Conservation (phyloP, 768 basidiomycete genomes). For the Lactarius deliciosus region DNA sequence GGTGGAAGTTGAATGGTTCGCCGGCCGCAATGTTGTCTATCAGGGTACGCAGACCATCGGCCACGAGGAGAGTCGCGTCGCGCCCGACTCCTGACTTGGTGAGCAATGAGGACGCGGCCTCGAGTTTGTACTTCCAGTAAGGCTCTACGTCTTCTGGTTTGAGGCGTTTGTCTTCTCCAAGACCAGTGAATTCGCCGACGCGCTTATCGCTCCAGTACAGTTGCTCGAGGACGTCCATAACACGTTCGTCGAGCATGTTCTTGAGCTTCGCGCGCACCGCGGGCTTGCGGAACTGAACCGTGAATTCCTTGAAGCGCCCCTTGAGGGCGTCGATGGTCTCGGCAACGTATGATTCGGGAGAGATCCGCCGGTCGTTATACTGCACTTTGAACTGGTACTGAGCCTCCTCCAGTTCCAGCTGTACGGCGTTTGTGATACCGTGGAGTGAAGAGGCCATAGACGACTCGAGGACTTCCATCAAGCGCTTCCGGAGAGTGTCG, state of each 20-base stretch:
- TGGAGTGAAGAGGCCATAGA: conserved; percentile 97
- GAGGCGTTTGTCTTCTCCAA: conserved; percentile 69
- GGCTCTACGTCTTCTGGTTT: conserved; percentile 77
- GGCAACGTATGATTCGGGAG: conserved; percentile 95
- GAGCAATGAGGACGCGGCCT: conserved; percentile 87
- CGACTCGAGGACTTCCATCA: conserved; percentile 97
- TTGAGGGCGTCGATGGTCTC: conserved; percentile 96
- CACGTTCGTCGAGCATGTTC: conserved; percentile 90
- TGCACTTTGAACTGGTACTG: conserved; percentile 99
- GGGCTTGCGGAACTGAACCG: conserved; percentile 83
- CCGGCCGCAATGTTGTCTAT: conserved; percentile 87
- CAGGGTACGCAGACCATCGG: conserved; percentile 85
- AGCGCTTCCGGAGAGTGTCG: conserved; percentile 79
- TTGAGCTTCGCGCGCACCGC: conserved; percentile 88
- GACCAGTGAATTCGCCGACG: conserved; percentile 64
- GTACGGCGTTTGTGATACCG: conserved; percentile 95
- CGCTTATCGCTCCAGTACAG: conserved; percentile 96
- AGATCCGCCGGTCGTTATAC: conserved; percentile 93
- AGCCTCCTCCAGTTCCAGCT: conserved; percentile 94
- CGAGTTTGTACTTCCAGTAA: conserved; percentile 96
- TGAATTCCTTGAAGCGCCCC: conserved; percentile 82
- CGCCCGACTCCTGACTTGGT: conserved; percentile 96
- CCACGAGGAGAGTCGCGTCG: conserved; percentile 90
- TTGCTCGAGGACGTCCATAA: conserved; percentile 96
- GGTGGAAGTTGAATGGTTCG: conserved; percentile 93